Conservation (phyloP, 805 yeast genomes). For the Ogataea pini region DNA sequence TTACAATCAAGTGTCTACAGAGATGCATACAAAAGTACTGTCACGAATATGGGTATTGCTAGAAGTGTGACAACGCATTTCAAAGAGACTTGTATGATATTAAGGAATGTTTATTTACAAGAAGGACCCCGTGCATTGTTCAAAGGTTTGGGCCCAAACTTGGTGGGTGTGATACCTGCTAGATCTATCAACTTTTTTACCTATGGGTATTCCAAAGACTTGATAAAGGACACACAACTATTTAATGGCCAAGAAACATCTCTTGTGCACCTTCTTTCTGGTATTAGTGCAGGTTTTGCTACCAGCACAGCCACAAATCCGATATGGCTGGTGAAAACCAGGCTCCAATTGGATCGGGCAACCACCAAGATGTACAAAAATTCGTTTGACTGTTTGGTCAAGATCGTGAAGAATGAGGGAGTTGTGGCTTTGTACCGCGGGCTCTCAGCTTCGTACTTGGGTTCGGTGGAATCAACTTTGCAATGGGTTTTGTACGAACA, state of each 20-base stretch:
- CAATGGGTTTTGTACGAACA: constrained; percentile 98
- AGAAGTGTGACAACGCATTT: constrained; percentile 58
- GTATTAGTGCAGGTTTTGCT: constrained; percentile 88
- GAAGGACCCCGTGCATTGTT: constrained; percentile 90
- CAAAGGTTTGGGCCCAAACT: constrained; percentile 93
- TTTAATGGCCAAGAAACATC: constrained; percentile 78
- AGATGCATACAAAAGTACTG: constrained; percentile 46
- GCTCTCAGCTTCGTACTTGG: constrained; percentile 90
- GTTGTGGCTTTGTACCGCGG: constrained; percentile 81
- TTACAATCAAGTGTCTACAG: constrained; percentile 85
- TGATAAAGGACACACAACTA: constrained; percentile 57
- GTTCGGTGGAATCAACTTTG: constrained; percentile 87
- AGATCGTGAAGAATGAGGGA: constrained; percentile 77
- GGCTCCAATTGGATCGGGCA: constrained; percentile 87
- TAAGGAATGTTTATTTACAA: constrained; percentile 61
- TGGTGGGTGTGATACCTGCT: constrained; percentile 98
- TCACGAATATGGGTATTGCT: constrained; percentile 31
- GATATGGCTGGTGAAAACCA: constrained; percentile 93
- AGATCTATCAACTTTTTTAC: constrained; percentile 95
- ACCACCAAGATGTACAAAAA: constrained; percentile 65
- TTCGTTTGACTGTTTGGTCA: constrained; percentile 78
- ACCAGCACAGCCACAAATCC: constrained; percentile 98
- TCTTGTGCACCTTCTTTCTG: constrained; percentile 82
- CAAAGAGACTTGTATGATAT: constrained; percentile 74
- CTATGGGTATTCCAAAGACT: constrained; percentile 88